Conservation (phyloP, 2,329 filamentous ascomycete genomes). For the Ophiocordyceps robertsii region DNA sequence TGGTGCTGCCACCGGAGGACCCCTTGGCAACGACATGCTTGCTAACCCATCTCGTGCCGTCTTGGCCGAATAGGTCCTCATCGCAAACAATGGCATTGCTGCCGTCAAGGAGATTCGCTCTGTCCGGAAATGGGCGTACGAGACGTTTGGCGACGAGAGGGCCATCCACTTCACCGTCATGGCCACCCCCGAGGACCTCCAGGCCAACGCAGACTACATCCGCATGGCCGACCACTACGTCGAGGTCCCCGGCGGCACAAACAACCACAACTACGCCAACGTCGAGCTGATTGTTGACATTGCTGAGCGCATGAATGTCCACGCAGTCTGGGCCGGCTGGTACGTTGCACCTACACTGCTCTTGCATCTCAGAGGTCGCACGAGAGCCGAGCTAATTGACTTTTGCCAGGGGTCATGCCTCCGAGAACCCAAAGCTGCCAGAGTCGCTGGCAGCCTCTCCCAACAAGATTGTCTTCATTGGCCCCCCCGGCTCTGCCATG, state of each 20-base stretch:
- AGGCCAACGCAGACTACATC: constrained; percentile 98
- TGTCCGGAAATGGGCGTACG: constrained; percentile 99
- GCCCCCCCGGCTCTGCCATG: constrained; percentile 95
- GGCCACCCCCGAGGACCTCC: constrained; percentile 95
- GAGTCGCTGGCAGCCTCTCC: constrained; percentile 91
- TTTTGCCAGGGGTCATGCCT: constrained; percentile 71
- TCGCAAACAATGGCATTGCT: constrained; percentile 99
- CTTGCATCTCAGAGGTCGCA: constrained; percentile 1
- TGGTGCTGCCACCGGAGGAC: background rate
- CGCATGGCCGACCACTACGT: constrained; percentile 99
- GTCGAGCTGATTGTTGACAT: constrained; percentile 98
- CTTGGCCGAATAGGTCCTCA: constrained; percentile 57
- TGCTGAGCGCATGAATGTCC: constrained; percentile 95
- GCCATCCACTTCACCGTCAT: constrained; percentile 99
- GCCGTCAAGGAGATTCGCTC: constrained; percentile 99
- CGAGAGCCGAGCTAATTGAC: background rate
- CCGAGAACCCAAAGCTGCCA: constrained; percentile 94
- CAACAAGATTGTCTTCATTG: constrained; percentile 99
- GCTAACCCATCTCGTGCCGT: background rate
- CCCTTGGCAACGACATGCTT: background rate
- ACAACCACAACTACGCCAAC: constrained; percentile 99
- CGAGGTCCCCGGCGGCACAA: constrained; percentile 94
- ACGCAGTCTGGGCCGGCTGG: constrained; percentile 99
- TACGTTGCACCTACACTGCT: constrained; percentile 28
- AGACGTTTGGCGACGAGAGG: constrained; percentile 95